Evolutionary conservation across 2,329 filamentous ascomycete species (phyloP), one percentile per base, ranked within the genome.

Genomic region (Aureobasidium sp.): DNA sequence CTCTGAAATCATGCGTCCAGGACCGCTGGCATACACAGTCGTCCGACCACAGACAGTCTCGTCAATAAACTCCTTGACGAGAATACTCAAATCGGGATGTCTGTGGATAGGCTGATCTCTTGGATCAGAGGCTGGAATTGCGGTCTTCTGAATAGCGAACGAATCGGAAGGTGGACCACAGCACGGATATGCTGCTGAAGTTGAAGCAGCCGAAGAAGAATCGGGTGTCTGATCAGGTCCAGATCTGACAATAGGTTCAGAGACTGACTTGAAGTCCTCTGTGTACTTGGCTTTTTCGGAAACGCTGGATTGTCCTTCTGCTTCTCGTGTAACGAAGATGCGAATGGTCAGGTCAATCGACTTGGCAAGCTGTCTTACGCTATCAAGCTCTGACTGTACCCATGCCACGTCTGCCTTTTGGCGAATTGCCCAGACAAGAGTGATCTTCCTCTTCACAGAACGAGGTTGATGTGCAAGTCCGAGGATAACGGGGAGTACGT

Each of bases 401-500:
- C 62, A 64, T 8, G 46, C 27, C 3, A 64, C 23, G n/a, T 64
- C 58, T n/a, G 51, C 51, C 17, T 50, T 55, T 7, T 55, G 60
- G 3, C 62, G 42, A 5, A 64, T 34, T 6, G 62, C 62, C 62
- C 62, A 64, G 5, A 64, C 23, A 29, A 64, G 58, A 2, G 51
- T 53, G 20, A 53, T 8, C 32, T 62, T 64, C 15, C 62, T 29
- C 23, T 60, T 51, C 8, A 60, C 7, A 10, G 57, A 60, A 17
- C 57, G 36, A 7, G 57, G 46, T 46, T 60, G 44, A 2, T 60
- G 36, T 17, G 61, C 44, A 6, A 56, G 51, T 6, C 88, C 74
- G 1, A 91, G 79, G 13, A 82, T 74, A 1, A 89, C 69, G 0
- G 88, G 90, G 23, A 84, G 76, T 20, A 91, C 73, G 72, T 94